Evolutionary conservation across 2,329 filamentous ascomycete species (phyloP), one percentile per base, ranked within the genome.

Genomic region (Ustulina deusta): DNA sequence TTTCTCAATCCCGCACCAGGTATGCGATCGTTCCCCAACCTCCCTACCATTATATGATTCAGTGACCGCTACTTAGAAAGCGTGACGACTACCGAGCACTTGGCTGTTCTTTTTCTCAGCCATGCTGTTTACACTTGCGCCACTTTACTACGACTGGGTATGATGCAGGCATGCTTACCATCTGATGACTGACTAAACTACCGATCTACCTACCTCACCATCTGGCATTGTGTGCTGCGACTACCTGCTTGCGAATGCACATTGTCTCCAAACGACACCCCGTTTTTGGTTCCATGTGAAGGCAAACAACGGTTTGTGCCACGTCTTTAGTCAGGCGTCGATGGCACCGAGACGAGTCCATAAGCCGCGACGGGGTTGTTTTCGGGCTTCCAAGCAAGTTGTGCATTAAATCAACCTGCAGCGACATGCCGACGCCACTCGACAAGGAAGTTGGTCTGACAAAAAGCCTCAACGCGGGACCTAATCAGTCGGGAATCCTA

Each of bases 381-480:
- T 54, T 44, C 57, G 54, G 46, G 48, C 40, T 61, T 52, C 52
- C 22, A 54, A 60, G 13, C 36, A 36, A 15, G 40, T 48, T 48
- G 40, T 60, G 55, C 34, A 54, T 49, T 32, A 11, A 55, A 55
- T 42, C 40, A 67, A 64, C 51, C 9, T 44, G 55, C 49, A 61
- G 56, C 44, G 32, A 61, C 27, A 65, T 55, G 54, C 32, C 58
- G 32, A 62, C 57, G 66, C 62, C 62, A 65, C 58, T 44, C 36
- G 25, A 49, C 62, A 62, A 51, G 57, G 58, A 55, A 61, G 56
- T 65, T 64, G 51, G 34, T 65, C 61, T 68, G 56, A 65, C 51
- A 36, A 65, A 60, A 61, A 59, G 62, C 66, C 62, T 61, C 57
- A 54, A 58, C 57, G 55, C 57, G 61, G 61, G 56, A 65, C 58